Evolutionary conservation across 345 rosid genomes (phyloP).

Genomic region (Cardamine occulta): DNA sequence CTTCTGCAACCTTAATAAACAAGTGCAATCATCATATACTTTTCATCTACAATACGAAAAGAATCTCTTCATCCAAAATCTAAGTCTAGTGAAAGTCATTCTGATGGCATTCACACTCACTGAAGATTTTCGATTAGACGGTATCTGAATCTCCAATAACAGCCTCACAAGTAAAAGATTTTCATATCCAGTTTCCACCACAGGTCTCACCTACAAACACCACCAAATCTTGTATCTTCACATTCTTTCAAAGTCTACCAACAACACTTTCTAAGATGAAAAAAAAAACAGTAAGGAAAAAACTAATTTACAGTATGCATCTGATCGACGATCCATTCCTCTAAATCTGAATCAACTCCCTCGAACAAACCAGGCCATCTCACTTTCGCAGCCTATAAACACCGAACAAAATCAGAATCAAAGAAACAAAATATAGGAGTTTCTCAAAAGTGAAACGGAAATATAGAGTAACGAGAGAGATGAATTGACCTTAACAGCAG

Average conservation of each 20-base stretch:
- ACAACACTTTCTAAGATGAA: neutral
- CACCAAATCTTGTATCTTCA: neutral
- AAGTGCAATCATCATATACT: neutral
- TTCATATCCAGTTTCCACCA: slow-evolving; percentile 95
- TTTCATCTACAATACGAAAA: neutral
- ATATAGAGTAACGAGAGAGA: slow-evolving; percentile 2
- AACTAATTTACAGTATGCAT: slow-evolving; percentile 62
- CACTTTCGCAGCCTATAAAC: slow-evolving; percentile 72
- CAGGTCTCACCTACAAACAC: slow-evolving; percentile 76
- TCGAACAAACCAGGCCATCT: slow-evolving; percentile 80
- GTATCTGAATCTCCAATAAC: slow-evolving; percentile 71
- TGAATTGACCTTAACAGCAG: slow-evolving; percentile 77
- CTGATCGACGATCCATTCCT: slow-evolving; percentile 89
- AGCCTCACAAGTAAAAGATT: slow-evolving; percentile 78
- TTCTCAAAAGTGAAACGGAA: neutral
- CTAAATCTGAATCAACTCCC: slow-evolving; percentile 62
- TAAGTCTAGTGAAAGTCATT: neutral
- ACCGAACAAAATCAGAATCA: neutral
- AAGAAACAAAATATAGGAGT: neutral
- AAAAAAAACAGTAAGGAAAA: slow-evolving; percentile 6
- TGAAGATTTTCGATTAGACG: slow-evolving; percentile 71
- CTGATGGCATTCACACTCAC: slow-evolving; percentile 49
- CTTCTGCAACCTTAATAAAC: slow-evolving; percentile 67
- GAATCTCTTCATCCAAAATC: slow-evolving; percentile 1
- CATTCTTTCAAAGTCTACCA: neutral